Percentiles rank a stretch among this genome's conserved stretches.
Conservation (phyloP, 139 green algal genomes). For the Pseudopediastrum boryanum region DNA sequence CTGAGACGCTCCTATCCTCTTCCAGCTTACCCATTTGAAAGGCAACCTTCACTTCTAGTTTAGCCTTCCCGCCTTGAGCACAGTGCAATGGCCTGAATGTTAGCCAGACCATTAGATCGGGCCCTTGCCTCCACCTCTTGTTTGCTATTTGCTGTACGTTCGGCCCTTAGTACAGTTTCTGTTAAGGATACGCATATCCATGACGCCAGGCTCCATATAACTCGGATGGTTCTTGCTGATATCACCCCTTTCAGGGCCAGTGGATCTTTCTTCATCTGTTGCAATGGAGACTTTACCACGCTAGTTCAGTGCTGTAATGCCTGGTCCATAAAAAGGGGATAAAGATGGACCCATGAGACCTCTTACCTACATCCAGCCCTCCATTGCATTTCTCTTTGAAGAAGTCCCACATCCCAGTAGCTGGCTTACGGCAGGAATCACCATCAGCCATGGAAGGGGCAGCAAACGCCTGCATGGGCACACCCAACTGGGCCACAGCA, state of each 20-base stretch:
- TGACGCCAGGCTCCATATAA: background rate
- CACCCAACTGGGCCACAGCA: too few species aligned
- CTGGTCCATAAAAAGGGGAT: too few species aligned
- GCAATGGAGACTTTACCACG: background rate
- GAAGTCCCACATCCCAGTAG: conserved; percentile 76
- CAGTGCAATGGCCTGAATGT: too few species aligned
- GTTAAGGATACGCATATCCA: too few species aligned
- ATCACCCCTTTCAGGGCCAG: background rate
- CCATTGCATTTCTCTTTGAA: conserved; percentile 64
- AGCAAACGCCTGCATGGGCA: conserved; percentile 49
- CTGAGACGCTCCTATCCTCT: too few species aligned
- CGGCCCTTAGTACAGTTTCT: too few species aligned
- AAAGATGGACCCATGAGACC: background rate
- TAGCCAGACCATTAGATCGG: too few species aligned
- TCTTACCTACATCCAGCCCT: conserved; percentile 53
- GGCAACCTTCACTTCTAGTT: too few species aligned
- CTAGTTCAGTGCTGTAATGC: background rate
- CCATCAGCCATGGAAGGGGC: conserved; percentile 37
- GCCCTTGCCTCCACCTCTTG: too few species aligned
- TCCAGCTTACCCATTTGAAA: too few species aligned
- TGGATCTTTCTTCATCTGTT: background rate
- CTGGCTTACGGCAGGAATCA: conserved; percentile 71
- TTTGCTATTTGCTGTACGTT: too few species aligned
- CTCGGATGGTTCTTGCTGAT: background rate
- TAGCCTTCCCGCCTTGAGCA: too few species aligned